Base-by-base conservation (phyloP, 371 early-diverging fungal genomes). In the Nematocida displodere region DNA sequence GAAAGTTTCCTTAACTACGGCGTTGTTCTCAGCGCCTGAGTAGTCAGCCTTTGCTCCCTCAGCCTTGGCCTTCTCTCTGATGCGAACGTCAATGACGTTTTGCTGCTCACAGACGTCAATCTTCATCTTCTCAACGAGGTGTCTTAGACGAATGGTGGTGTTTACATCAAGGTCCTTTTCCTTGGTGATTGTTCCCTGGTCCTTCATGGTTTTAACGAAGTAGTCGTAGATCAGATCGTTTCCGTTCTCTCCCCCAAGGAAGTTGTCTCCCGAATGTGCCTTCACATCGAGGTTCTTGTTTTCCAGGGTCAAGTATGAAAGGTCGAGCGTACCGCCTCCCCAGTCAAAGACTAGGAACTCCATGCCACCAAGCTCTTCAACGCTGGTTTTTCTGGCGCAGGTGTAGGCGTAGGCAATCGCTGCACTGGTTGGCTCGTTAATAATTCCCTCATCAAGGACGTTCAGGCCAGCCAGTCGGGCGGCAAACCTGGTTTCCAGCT, bases 191-290 rank as follows among this genome's bases (percentile, higher is more conserved):
- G 2, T 20, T 47, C 68, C 42, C 33, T 68, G 37, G 28, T 91
- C 90, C 86, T 89, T 89, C 87, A 93, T 91, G 85, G 89, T 89
- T 77, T 88, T 86, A 64, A 85, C 82, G 79, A 93, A 93, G 87
- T 90, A 87, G 85, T 87, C 87, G 79, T 91, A 91, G 62, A 96
- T 86, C 77, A 89, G 87, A 88, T 92, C 90, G 86, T 93, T 94
- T 84, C 94, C 91, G 86, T 94, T 93, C 86, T 93, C 93, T 84
- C 97, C 97, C 83, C 97, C 95, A 84, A 93, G 87, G 86, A 93
- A 94, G 76, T 92, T 94, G 85, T 93, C 92, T 86, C 94, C 97
- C 82, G 90, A 89, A 78, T 91, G 91, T 81, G 93, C 91, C 87
- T 89, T 89, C 80, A 91, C 91, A 85, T 90, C 92, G 71, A 92